A percentile compares a stretch with the other conserved stretches of the same genome.
Conservation (phyloP, 1,284 basidiomycete genomes). For the Ustilago crameri region DNA sequence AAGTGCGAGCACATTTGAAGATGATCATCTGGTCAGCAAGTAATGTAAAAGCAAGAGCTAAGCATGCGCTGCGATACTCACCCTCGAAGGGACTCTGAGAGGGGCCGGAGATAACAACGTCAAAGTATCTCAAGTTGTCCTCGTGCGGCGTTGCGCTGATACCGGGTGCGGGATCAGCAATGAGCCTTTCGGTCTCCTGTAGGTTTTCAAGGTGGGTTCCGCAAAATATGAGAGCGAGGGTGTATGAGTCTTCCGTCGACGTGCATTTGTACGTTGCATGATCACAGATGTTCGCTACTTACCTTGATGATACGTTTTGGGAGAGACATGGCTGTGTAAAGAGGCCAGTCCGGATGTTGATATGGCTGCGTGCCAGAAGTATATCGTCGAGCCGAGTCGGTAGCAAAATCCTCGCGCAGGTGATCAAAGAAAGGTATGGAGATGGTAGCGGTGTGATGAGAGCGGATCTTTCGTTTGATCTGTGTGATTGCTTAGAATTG, state of each 20-base stretch:
- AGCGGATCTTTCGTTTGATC: too few species aligned
- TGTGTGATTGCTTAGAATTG: too few species aligned
- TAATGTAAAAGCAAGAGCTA: not conserved
- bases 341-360: not conserved
- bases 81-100: slow-evolving; percentile 89
- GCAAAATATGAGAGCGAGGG: not conserved
- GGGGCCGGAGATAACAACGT: slow-evolving; percentile 94
- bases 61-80: slow-evolving; percentile 15
- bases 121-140: slow-evolving; percentile 97
- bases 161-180: slow-evolving; percentile 94
- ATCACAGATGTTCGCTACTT: slow-evolving; percentile 4
- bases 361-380: not conserved
- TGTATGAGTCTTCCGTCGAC: not conserved
- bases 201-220: not conserved
- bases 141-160: slow-evolving; percentile 94
- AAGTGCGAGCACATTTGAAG: too few species aligned
- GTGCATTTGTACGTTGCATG: not conserved
- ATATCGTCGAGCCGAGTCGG: not conserved
- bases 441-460: not conserved
- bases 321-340: slow-evolving; percentile 52
- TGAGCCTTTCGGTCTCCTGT: slow-evolving; percentile 95
- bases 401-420: not conserved
- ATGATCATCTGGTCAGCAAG: not conserved
- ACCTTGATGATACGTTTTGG: slow-evolving; percentile 69
- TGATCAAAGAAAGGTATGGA: not conserved